Base-by-base conservation (phyloP, 2,329 filamentous ascomycete species). In the Alternaria sp. region DNA sequence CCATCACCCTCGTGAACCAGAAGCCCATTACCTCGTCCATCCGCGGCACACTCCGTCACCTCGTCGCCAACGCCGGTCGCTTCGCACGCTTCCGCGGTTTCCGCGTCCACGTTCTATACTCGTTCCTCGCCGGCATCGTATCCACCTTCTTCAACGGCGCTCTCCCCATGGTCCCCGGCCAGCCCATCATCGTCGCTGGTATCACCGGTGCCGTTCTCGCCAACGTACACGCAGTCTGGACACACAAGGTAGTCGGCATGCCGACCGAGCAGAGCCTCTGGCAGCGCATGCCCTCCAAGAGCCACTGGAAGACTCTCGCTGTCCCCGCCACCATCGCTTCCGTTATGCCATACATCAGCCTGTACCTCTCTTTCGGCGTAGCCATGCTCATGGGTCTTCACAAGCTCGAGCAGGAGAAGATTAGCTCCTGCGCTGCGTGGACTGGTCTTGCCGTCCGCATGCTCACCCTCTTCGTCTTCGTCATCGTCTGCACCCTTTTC, bases 231-330 rank as follows among this genome's bases (percentile, higher is more conserved):
- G 87, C 94, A 69, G 86, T 88, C 57, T 97, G 93, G 93, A 92
- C 93, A 4, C 93, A 97, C 77, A 90, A 92, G 73, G 88, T 97
- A 77, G 93, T 97, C 75, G 90, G 92, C 2, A 84, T 88, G 57
- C 88, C 89, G 6, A 90, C 87, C 60, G 75, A 83, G 51, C 86
- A 87, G 77, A 82, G 82, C 50, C 75, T 80, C 70, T 93, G 90
- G 84, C 83, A 85, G 73, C 91, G 93, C 61, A 85, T 97, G 55
- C 90, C 91, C 15, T 81, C 88, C 49, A 87, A 89, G 77, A 84
- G 85, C 74, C 85, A 88, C 55, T 91, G 90, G 82, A 85, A 87
- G 73, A 89, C 91, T 62, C 89, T 93, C 66, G 89, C 88, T 65
- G 78, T 89, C 51, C 91, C 93, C 21, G 87, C 91, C 19, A 83